Evolutionary conservation across 306 rosid genomes (phyloP).

Genomic region (Crotalaria pallida): DNA sequence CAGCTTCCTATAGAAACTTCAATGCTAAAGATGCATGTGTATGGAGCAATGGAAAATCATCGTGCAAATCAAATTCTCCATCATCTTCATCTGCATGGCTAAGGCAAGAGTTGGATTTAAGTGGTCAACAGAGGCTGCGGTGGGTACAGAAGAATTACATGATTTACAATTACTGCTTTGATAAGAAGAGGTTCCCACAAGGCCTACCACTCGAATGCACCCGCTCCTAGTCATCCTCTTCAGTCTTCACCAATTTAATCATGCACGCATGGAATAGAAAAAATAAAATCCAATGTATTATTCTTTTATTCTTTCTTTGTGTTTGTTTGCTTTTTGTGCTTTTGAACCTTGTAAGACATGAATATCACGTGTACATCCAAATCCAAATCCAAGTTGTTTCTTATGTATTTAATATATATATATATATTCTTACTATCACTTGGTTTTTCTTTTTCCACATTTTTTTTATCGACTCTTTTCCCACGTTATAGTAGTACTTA

Average conservation of each 20-base stretch:
- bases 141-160: slow-evolving; percentile 67
- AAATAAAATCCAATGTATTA: background rate
- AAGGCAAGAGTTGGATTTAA: slow-evolving; percentile 39
- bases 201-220: slow-evolving; percentile 54
- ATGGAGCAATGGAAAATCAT: slow-evolving; percentile 38
- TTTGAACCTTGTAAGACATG: background rate
- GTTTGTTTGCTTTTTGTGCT: background rate
- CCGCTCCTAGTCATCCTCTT: slow-evolving; percentile 7
- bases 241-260: background rate
- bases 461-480: too few species aligned
- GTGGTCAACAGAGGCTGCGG: slow-evolving; percentile 33
- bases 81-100: slow-evolving; percentile 33
- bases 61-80: slow-evolving; percentile 34
- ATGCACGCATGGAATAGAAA: background rate
- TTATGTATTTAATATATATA: too few species aligned
- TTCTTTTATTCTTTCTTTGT: background rate
- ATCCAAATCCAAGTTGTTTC: background rate
- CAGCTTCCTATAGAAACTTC: slow-evolving; percentile 56
- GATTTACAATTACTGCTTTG: slow-evolving; percentile 59
- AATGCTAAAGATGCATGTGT: slow-evolving; percentile 56
- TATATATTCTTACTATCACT: too few species aligned
- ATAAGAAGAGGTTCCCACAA: slow-evolving; percentile 52
- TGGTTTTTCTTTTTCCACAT: background rate
- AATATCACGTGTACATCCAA: background rate
- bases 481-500: too few species aligned